Evolutionary conservation across 2,329 filamentous ascomycete genomes (phyloP), one percentile per base, ranked within the genome.

Genomic region (Alternaria viburni): DNA sequence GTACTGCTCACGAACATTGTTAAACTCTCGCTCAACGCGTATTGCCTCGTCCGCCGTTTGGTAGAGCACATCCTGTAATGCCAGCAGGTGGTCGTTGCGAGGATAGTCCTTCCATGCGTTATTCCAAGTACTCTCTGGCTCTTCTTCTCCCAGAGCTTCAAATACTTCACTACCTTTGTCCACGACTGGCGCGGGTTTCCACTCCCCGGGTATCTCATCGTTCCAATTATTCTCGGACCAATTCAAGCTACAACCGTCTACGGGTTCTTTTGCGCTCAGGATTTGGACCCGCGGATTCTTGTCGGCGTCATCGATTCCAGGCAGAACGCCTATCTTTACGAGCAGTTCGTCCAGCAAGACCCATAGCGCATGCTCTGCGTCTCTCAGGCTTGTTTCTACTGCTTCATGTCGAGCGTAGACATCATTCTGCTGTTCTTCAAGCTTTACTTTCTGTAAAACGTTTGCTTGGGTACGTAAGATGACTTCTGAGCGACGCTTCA

Each of bases 251-350:
- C 0, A 2, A 36, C 3, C 32, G 32, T 36, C 32, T 5, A 1
- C 32, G 0, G 0, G 32, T 1, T n/a, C 32, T 36, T 2, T 36
- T 36, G 32, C 2, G 2, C 3, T 1, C 4, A 36, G 1, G 0
- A 36, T 3, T 3, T 4, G 32, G 32, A 36, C 32, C 32, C 32
- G 1, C 32, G 32, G 32, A n/a, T 36, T 5, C 32, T 36, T 2
- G 32, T 36, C 32, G 32, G 2, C 2, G 32, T 1, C 32, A n/a
- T 36, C 32, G 15, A 36, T 3, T 3, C 2, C 3, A 2, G 32
- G 32, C 1, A 36, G 2, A 36, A 36, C 32, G 32, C 32, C 32
- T 36, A 36, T 36, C 4, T 2, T 1, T 36, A 36, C 32, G 0
- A 36, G 32, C 0, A 36, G 13, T 1, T 36, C 32, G 15, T 36